Evolutionary conservation across 179 eudicot genomes (phyloP).

Genomic region (Heliamphora pulchella): DNA sequence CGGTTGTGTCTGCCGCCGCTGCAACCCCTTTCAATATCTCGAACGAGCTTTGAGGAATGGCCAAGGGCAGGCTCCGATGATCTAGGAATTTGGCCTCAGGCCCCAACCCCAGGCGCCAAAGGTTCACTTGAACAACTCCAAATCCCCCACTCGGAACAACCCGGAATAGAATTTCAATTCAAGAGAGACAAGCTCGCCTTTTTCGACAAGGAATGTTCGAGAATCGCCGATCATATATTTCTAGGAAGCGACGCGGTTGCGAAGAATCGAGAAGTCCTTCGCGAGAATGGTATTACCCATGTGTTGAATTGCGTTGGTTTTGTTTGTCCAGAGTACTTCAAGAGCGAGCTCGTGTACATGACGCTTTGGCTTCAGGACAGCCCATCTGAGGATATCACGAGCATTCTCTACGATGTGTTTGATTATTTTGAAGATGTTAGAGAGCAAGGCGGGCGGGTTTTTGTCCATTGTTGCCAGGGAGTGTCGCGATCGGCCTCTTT

Average conservation of each 20-base stretch:
- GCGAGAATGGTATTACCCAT: conserved; percentile 69
- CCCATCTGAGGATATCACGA: conserved; percentile 89
- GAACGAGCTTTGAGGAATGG: conserved; percentile 66
- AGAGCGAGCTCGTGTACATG: conserved; percentile 70
- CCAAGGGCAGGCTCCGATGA: conserved; percentile 90
- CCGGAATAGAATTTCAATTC: conserved; percentile 54
- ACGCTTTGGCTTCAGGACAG: conserved; percentile 93
- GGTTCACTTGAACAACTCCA: conserved; percentile 34
- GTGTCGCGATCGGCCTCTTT: conserved; percentile 86
- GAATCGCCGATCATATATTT: conserved; percentile 67
- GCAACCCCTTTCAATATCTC: conserved; percentile 66
- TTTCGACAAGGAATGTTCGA: conserved; percentile 81
- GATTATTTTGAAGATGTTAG: conserved; percentile 93
- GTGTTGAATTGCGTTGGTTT: conserved; percentile 92
- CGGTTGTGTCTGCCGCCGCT: conserved; percentile 74
- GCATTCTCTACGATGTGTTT: conserved; percentile 85
- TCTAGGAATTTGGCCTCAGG: conserved; percentile 82
- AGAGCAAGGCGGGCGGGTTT: conserved; percentile 70
- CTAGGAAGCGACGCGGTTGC: conserved; percentile 84
- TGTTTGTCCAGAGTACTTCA: conserved; percentile 81
- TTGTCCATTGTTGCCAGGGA: conserved; percentile 90
- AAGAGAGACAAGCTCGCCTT: conserved; percentile 73
- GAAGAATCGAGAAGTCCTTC: conserved; percentile 58
- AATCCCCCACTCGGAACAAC: conserved; percentile 23
- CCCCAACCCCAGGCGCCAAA: conserved; percentile 63